Percentiles rank a stretch among this genome's conserved stretches.
Evolutionary conservation across 208 protist genomes (phyloP).

Genomic region (Leishmania tropica): DNA sequence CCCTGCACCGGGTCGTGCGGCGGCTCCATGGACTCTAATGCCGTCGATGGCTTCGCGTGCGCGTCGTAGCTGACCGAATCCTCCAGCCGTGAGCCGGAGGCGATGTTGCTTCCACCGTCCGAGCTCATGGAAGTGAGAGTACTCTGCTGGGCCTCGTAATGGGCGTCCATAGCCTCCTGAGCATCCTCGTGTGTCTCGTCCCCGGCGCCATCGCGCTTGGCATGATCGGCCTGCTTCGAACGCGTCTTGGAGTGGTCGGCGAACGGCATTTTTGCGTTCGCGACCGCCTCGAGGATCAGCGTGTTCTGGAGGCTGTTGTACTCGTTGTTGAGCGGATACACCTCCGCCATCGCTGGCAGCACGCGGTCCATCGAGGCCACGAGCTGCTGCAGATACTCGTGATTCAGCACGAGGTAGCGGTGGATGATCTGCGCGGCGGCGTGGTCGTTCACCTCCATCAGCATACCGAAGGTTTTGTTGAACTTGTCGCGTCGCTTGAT

Average conservation of each 20-base stretch:
- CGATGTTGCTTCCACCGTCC: not conserved
- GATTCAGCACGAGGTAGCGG: conserved; percentile 60
- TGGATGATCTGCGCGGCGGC: conserved; percentile 66
- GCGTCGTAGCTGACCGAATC: conserved; percentile 23
- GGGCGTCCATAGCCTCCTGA: conserved; percentile 3
- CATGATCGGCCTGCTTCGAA: not conserved
- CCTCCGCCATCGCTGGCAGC: conserved; percentile 54
- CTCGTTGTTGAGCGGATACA: conserved; percentile 65
- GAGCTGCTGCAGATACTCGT: conserved; percentile 64
- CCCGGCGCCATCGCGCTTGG: not conserved
- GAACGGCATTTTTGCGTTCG: conserved; percentile 37
- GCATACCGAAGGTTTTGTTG: conserved; percentile 47
- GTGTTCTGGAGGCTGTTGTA: conserved; percentile 62
- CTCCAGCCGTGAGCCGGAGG: conserved; percentile 13
- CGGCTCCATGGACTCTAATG: conserved; percentile 9
- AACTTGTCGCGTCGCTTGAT: conserved; percentile 39
- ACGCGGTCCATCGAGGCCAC: conserved; percentile 45
- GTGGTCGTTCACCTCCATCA: conserved; percentile 79
- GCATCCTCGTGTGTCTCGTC: conserved; percentile 14
- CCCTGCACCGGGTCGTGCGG: conserved; percentile 25
- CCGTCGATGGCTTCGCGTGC: not conserved
- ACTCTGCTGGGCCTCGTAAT: conserved; percentile 4
- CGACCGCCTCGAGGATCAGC: conserved; percentile 54
- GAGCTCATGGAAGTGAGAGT: conserved; percentile 21
- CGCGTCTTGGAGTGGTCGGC: conserved; percentile 36